A percentile compares a stretch with the other conserved stretches of the same genome.
These are phyloP conservation scores for Favolaschia claudopus DNA, from an alignment of 768 basidiomycete genomes.

Conservation along the genomic window DNA sequence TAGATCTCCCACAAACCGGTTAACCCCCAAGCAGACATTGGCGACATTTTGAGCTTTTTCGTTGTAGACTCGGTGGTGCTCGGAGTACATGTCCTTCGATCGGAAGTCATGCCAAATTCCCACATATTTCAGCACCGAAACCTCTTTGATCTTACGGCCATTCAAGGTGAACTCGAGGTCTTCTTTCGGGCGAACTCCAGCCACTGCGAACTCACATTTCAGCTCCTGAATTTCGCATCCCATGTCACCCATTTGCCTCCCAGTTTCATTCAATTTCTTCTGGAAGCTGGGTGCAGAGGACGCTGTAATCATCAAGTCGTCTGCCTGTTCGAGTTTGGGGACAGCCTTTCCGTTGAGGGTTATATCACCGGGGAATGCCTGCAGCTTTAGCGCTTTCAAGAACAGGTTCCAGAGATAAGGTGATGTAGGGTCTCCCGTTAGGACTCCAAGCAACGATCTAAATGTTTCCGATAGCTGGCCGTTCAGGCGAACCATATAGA, in stretches of 20 bases:
- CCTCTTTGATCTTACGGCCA: slow-evolving; percentile 4
- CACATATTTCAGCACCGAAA: slow-evolving; percentile 16
- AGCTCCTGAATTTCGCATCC: slow-evolving; percentile 5
- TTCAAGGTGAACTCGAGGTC: not conserved
- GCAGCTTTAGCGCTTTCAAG: slow-evolving; percentile 26
- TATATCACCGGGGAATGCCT: slow-evolving; percentile 24
- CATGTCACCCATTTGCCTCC: not conserved
- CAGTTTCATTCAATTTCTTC: not conserved
- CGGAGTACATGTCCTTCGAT: not conserved
- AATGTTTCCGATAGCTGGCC: slow-evolving; percentile 21
- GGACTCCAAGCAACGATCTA: slow-evolving; percentile 30
- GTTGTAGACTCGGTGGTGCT: not conserved
- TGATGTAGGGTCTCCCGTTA: slow-evolving; percentile 37
- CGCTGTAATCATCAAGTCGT: slow-evolving; percentile 34
- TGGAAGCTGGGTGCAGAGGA: slow-evolving; percentile 25
- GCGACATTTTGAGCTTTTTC: not conserved
- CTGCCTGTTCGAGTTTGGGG: slow-evolving; percentile 35
- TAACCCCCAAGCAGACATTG: not conserved
- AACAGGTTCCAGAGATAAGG: slow-evolving; percentile 36
- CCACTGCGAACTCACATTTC: not conserved
- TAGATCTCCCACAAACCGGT: not conserved
- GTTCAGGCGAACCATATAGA: slow-evolving; percentile 2
- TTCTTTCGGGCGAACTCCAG: not conserved
- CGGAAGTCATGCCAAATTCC: slow-evolving; percentile 6
- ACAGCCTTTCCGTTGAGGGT: slow-evolving; percentile 9